These are phyloP conservation scores for Ceratobasidium sp. DNA, from an alignment of 1,284 basidiomycete species.

Conservation along the genomic window DNA sequence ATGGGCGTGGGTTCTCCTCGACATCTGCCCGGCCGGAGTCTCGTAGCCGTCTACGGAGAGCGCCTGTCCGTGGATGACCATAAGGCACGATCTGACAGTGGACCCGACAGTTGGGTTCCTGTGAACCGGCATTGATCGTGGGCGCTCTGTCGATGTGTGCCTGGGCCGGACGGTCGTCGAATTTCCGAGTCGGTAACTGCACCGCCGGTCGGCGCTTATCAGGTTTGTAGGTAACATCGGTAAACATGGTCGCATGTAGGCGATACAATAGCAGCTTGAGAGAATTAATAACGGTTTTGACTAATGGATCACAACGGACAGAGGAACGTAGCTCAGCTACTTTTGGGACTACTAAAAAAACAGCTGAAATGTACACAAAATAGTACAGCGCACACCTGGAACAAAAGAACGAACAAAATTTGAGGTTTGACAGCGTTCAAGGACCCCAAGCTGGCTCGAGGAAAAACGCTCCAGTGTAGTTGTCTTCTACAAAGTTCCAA, in stretches of 20 bases:
- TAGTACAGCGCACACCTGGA: background rate
- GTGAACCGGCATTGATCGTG: background rate
- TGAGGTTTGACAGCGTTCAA: background rate
- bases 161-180: background rate
- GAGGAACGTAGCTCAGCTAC: no score
- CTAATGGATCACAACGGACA: no score
- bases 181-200: background rate
- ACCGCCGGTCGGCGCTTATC: background rate
- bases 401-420: background rate
- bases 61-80: background rate
- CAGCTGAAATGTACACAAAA: background rate
- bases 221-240: background rate
- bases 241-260: background rate
- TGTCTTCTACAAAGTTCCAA: conserved; percentile 29
- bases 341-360: no score
- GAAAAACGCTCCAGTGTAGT: conserved; percentile 25
- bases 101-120: no score
- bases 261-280: no score
- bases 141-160: background rate
- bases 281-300: no score
- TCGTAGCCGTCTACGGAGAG: background rate
- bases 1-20: background rate
- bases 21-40: no score
- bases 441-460: conserved; percentile 3
- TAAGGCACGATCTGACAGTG: background rate